Base-by-base conservation (phyloP, 78 protist genomes). In the Monocercomonoides exilis region DNA sequence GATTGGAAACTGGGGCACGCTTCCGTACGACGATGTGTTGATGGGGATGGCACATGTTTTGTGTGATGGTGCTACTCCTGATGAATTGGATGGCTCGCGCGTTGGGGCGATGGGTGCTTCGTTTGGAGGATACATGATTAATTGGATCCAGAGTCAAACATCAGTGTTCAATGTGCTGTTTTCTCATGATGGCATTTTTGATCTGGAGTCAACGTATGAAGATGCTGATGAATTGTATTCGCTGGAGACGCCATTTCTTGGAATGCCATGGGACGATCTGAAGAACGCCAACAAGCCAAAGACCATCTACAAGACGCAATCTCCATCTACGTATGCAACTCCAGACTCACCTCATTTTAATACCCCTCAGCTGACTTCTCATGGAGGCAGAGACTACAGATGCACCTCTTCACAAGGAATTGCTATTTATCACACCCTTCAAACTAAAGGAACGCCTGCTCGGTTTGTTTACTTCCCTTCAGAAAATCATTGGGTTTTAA, bases 81-180 rank as follows among this genome's bases (percentile, higher is more conserved):
- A 2, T n/a, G 34, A 3, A 29, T 32, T 81, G 21, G 85, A 81
- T 42, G 2, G 4, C 46, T 2, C 41, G 11, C 42, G 85, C 34
- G 43, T 81, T 11, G 85, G 85, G 1, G 42, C 85, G 34, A 81
- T 81, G 46, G 85, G 85, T 2, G 85, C 85, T 41, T 81, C 85
- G 46, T 81, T 43, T 45, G 85, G 85, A 2, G 85, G 85, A 43
- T 79, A 38, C 82, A 6, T 33, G 43, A 79, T 79, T 41, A 79
- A 79, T 41, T 79, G 82, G 42, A 35, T 81, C 64, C 2, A 81
- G 42, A 5, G 85, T 2, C 85, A 41, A n/a, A 81, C 42, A 42
- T 43, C 41, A 38, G 34, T 6, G 42, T 79, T 81, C 85, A 81
- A 81, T 43, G 42, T 34, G 21, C 2, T 81, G 42, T 43, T 81